A percentile compares a stretch with the other conserved stretches of the same genome.
phyloP scores from a whole-genome alignment of 2,329 filamentous ascomycete genomes.

The Tricladium varicosporioides region DNA sequence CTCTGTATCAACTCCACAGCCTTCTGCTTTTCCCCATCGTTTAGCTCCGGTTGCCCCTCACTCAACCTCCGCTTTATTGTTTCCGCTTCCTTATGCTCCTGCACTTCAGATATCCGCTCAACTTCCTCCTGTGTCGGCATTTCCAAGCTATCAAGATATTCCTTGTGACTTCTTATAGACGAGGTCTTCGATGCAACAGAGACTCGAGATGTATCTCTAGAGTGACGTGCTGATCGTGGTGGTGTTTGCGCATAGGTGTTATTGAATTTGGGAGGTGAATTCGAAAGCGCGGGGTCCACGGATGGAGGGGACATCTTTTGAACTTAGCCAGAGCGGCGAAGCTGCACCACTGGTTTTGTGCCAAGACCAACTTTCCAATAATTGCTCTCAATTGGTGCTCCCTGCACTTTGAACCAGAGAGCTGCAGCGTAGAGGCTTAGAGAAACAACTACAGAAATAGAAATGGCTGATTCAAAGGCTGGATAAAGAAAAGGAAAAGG shows the following conservation, averaged over 20 bases:
- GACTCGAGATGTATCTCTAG: conserved; percentile 19
- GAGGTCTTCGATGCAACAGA: conserved; percentile 22
- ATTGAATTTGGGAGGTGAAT: background rate
- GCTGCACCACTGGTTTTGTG: too few species aligned
- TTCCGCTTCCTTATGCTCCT: conserved; percentile 38
- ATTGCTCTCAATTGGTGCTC: background rate
- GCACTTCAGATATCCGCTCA: conserved; percentile 47
- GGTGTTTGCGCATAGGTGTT: background rate
- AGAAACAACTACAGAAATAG: too few species aligned
- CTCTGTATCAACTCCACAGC: conserved; percentile 63
- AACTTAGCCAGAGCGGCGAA: too few species aligned
- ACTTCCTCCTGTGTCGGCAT: conserved; percentile 39
- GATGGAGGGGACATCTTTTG: conserved; percentile 4
- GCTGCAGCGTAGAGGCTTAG: too few species aligned
- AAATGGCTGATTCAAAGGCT: too few species aligned
- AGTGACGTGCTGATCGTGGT: conserved; percentile 1
- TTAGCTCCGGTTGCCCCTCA: conserved; percentile 34
- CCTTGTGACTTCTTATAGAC: conserved; percentile 24
- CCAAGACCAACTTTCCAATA: too few species aligned
- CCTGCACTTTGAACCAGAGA: background rate
- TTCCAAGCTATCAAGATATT: conserved; percentile 31
- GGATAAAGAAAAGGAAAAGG: too few species aligned
- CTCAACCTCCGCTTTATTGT: conserved; percentile 22
- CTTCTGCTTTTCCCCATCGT: conserved; percentile 42
- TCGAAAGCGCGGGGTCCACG: background rate